phyloP scores from a whole-genome alignment of 768 basidiomycete genomes.

The Hortiboletus flavorubellus region DNA sequence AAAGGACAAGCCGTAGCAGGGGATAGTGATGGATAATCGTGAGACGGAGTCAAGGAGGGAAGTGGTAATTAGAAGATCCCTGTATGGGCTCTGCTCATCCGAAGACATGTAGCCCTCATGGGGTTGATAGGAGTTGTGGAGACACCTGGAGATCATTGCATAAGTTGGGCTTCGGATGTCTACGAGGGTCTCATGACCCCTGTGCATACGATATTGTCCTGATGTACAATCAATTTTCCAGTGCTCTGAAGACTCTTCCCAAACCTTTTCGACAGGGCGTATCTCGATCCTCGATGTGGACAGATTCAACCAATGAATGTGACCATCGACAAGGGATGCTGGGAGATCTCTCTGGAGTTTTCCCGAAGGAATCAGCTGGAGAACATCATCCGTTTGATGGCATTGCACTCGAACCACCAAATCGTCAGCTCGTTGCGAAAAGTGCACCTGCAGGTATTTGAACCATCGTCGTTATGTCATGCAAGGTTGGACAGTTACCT shows the following conservation, averaged over 20 bases:
- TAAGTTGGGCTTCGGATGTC: constrained; percentile 21
- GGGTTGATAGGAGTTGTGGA: neutral
- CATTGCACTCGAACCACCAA: neutral
- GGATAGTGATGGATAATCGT: constrained; percentile 27
- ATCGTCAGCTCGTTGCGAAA: neutral
- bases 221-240: constrained; percentile 17
- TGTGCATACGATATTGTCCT: neutral
- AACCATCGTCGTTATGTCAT: neutral
- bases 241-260: constrained; percentile 17
- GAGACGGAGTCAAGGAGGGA: neutral
- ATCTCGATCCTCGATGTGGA: constrained; percentile 19
- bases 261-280: constrained; percentile 11
- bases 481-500: neutral
- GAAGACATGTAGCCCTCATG: no score
- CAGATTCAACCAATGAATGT: constrained; percentile 28
- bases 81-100: no score
- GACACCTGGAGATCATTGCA: constrained; percentile 10
- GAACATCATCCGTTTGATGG: neutral
- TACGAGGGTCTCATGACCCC: constrained; percentile 9
- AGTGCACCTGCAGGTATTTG: neutral
- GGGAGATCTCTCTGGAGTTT: neutral
- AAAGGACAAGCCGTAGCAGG: constrained; percentile 37
- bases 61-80: constrained; percentile 11
- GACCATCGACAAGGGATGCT: neutral
- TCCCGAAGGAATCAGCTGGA: neutral